Percentiles rank a stretch among this genome's conserved stretches.
phyloP scores from a whole-genome alignment of 2,329 filamentous ascomycete species.

The Exophiala viscosa region DNA sequence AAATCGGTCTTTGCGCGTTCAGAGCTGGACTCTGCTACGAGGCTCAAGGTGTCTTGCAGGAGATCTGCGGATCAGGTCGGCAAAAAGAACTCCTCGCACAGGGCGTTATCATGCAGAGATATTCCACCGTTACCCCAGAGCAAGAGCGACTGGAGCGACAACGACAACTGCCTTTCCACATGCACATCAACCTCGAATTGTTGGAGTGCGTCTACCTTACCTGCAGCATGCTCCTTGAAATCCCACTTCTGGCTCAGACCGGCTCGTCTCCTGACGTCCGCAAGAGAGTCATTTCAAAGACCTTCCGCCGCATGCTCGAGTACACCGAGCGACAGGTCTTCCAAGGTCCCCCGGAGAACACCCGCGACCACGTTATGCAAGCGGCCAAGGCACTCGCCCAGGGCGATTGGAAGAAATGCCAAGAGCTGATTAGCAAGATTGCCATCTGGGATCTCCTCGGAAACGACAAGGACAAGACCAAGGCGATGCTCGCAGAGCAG shows the following conservation, averaged over 20 bases:
- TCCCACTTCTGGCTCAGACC: slow-evolving; percentile 92
- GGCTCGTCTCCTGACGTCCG: slow-evolving; percentile 94
- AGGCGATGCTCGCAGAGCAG: slow-evolving; percentile 94
- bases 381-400: slow-evolving; percentile 94
- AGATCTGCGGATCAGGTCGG: slow-evolving; percentile 94
- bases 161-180: slow-evolving; percentile 97
- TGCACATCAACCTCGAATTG: slow-evolving; percentile 99
- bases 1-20: slow-evolving; percentile 98
- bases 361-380: slow-evolving; percentile 98
- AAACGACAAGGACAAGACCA: slow-evolving; percentile 75
- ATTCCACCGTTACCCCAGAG: slow-evolving; percentile 92
- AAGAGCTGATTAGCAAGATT: slow-evolving; percentile 89
- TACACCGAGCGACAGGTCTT: slow-evolving; percentile 99
- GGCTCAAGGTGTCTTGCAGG: slow-evolving; percentile 93
- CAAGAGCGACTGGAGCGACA: slow-evolving; percentile 97
- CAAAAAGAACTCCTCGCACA: slow-evolving; percentile 98
- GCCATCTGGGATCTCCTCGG: slow-evolving; percentile 99
- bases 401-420: slow-evolving; percentile 98
- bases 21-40: slow-evolving; percentile 95
- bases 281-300: slow-evolving; percentile 98
- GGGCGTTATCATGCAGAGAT: slow-evolving; percentile 97
- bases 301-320: slow-evolving; percentile 97
- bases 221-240: slow-evolving; percentile 98
- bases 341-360: slow-evolving; percentile 97
- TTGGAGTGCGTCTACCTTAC: slow-evolving; percentile 98